phyloP scores from a whole-genome alignment of 192 early-diverging fungal genomes.

The Podila epigama region DNA sequence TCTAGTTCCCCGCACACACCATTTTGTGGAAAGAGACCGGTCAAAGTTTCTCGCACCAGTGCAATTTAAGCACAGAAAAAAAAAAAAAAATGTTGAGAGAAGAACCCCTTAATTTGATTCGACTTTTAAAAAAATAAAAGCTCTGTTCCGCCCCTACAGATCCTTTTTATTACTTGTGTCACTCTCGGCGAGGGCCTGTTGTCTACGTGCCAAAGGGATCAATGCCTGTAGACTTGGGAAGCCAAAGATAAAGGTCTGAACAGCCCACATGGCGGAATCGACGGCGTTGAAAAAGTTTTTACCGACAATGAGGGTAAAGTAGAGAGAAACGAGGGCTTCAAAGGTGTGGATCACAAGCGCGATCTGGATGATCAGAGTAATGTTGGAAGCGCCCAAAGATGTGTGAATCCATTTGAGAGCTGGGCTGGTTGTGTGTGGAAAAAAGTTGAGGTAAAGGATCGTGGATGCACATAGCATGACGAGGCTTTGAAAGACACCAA shows the following conservation, averaged over 20 bases:
- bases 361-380: constrained; percentile 8
- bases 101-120: not conserved
- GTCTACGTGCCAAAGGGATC: constrained; percentile 13
- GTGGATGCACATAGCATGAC: not conserved
- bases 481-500: not conserved
- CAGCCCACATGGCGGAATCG: constrained; percentile 15
- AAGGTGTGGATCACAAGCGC: constrained; percentile 2
- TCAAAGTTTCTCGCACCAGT: not conserved
- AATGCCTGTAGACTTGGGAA: constrained; percentile 9
- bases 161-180: not conserved
- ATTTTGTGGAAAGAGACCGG: constrained; percentile 4
- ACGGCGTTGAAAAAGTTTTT: constrained; percentile 6
- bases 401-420: constrained; percentile 19
- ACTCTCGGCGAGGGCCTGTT: too few species aligned
- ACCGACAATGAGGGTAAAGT: constrained; percentile 27
- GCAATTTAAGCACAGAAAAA: not conserved
- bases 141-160: not conserved
- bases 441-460: constrained; percentile 28
- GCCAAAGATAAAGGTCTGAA: constrained; percentile 15
- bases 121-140: too few species aligned
- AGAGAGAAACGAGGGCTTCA: constrained; percentile 22
- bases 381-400: not conserved
- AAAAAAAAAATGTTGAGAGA: too few species aligned
- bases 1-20: constrained; percentile 2
- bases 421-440: constrained; percentile 39